Evolutionary conservation across 805 yeast species (phyloP).

Genomic region (Candida argentea): DNA sequence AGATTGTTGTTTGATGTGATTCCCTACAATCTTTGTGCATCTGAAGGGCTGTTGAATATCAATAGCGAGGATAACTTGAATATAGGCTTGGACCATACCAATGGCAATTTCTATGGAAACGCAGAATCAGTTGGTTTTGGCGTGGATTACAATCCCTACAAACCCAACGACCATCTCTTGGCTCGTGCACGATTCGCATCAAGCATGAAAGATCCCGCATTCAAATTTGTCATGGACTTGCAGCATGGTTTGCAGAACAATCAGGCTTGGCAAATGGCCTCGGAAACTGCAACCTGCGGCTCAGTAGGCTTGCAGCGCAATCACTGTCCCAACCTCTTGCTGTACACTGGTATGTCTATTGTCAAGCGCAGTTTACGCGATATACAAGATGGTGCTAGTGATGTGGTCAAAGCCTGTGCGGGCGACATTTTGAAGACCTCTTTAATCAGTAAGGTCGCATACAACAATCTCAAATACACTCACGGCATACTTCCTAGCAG

Average conservation of each 20-base stretch:
- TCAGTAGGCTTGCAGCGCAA: conserved; percentile 38
- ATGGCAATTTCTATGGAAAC: conserved; percentile 38
- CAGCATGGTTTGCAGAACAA: conserved; percentile 30
- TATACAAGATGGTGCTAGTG: conserved; percentile 42
- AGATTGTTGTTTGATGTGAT: conserved; percentile 32
- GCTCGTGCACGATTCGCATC: conserved; percentile 35
- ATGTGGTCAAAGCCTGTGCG: conserved; percentile 20
- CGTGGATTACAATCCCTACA: conserved; percentile 40
- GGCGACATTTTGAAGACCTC: conserved; percentile 29
- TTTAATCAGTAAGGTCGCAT: conserved; percentile 16
- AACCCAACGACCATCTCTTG: conserved; percentile 37
- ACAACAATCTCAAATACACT: conserved; percentile 12
- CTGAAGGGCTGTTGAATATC: conserved; percentile 24
- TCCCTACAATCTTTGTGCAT: conserved; percentile 26
- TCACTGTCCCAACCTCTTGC: conserved; percentile 14
- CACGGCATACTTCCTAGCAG: conserved; percentile 28
- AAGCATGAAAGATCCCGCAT: conserved; percentile 37
- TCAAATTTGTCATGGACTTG: conserved; percentile 27
- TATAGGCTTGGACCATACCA: conserved; percentile 28
- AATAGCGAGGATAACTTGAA: conserved; percentile 29
- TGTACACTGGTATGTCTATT: conserved; percentile 47
- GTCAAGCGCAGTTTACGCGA: conserved; percentile 47
- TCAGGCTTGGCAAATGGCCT: conserved; percentile 41
- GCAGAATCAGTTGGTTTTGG: conserved; percentile 41
- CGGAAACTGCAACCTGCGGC: conserved; percentile 45